Base-by-base conservation (phyloP, 768 basidiomycete genomes). In the Lentinula sp. region DNA sequence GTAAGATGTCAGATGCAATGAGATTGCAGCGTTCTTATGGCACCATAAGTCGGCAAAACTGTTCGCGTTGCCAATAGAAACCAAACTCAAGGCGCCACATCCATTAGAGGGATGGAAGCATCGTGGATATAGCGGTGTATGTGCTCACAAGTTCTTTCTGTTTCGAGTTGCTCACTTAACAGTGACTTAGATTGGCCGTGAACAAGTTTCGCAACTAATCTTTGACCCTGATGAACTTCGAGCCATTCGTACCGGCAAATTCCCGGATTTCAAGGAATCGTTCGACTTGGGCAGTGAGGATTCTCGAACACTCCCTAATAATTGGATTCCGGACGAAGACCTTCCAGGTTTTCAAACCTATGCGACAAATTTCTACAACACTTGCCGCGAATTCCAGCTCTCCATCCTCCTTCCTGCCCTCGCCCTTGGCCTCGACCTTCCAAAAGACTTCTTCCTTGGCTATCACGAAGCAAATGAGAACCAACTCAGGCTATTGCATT, bases 401-500 rank as follows among this genome's bases (percentile, higher is more conserved):
- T 61, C 64, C 18, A 67, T 61, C 37, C 42, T 79, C 48, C 62
- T 79, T 59, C 63, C 64, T 10, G 74, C 77, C 13, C 67, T 79
- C 32, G 72, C 76, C 0, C 59, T 77, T 9, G 73, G 74, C 1
- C 67, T 79, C 18, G 59, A 65, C 32, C 67, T 77, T 2, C 60
- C 66, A 0, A 69, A 69, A 15, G 71, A 72, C 49, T 72, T 70
- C 59, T 73, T 79, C 61, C 61, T 62, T 0, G 35, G 65, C 10
- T 69, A 68, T 55, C 76, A 77, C 57, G 57, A 62, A 8, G 66
- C 58, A 0, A 65, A 61, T 7, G 72, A 74, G 23, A 76, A 77
- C 62, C 76, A 77, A 51, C 65, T 79, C 36, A 72, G 78, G 10
- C 66, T 79, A 4, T 64, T 79, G 50, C 76, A 76, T 57, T 79